Base-by-base conservation (phyloP, 345 rosid species). In the Reutealis trisperma region DNA sequence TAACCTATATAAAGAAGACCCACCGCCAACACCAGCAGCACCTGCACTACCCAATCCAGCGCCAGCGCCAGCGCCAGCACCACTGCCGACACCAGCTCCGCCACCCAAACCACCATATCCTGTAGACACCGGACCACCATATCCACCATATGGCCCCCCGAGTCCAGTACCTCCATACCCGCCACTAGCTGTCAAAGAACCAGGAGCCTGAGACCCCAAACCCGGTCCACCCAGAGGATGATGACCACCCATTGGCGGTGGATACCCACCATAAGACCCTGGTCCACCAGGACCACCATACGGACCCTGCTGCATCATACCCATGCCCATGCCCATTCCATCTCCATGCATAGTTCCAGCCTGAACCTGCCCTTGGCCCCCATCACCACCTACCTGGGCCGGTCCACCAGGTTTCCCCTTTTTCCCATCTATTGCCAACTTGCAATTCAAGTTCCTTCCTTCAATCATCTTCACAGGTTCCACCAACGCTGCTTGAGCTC, bases 381-480 rank as follows among this genome's bases (percentile, higher is more conserved):
- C 54, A 37, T 74, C 84, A 22, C 67, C 87, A 86, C 32, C 86
- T 90, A 88, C 90, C 90, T 37, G 41, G 6, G 41, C 41, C 5
- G 41, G 41, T 37, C 41, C 41, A 37, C 41, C 41, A 37, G 41
- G 41, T 37, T 37, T 37, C 41, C 41, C 41, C 6, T 37, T 37
- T 6, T 37, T 37, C 61, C 96, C 96, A 27, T 93, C 96, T n/a
- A 81, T 89, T 21, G 98, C 98, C 70, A 92, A 62, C 59, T 90
- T 88, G 75, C 98, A 93, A 42, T 85, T 88, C 84, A 93, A 42
- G 67, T 90, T 89, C 77, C 83, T 88, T 0, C 98, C 98, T 30
- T 93, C 98, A 65, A 93, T 78, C 44, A 76, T 85, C 86, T 93
- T 93, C 2, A 84, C 81, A 4, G 97, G 97, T 62, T 92, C 98